A percentile compares a stretch with the other conserved stretches of the same genome.
Conservation (phyloP, 495 filamentous ascomycete species). For the Bathelium albidoporum region DNA sequence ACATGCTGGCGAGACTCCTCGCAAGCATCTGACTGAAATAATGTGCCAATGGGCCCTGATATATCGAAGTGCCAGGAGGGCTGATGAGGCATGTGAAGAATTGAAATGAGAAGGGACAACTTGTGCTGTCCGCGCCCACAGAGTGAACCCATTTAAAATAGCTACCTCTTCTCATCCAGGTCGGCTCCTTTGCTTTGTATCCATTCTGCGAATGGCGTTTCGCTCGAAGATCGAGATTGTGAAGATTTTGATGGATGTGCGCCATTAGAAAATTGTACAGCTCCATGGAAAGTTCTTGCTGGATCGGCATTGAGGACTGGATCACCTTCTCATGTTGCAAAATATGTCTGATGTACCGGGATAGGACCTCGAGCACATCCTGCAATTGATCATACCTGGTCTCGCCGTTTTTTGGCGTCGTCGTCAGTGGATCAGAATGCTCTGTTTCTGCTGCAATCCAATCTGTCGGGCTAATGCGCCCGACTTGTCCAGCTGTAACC, state of each 20-base stretch:
- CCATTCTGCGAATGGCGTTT: neutral
- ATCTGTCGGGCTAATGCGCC: too few species aligned
- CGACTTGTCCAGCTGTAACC: neutral
- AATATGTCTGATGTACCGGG: neutral
- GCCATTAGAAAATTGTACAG: neutral
- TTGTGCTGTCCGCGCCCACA: slow-evolving; percentile 27
- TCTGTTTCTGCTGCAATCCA: neutral
- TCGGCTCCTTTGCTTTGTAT: neutral
- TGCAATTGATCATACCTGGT: neutral
- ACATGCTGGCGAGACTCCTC: neutral
- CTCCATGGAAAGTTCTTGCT: slow-evolving; percentile 6
- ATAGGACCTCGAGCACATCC: neutral
- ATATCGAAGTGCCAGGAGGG: neutral
- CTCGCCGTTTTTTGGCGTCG: neutral
- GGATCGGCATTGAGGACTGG: neutral
- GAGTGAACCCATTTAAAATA: slow-evolving; percentile 26
- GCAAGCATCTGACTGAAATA: neutral
- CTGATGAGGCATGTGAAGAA: neutral
- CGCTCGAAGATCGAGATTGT: neutral
- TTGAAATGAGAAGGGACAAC: slow-evolving; percentile 22
- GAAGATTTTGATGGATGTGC: neutral
- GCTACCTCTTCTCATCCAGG: neutral
- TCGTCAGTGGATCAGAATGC: neutral
- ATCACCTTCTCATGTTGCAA: neutral
- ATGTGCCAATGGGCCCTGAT: too few species aligned